These are phyloP conservation scores for Lyophyllum semitale DNA, from an alignment of 768 basidiomycete species.

Conservation along the genomic window DNA sequence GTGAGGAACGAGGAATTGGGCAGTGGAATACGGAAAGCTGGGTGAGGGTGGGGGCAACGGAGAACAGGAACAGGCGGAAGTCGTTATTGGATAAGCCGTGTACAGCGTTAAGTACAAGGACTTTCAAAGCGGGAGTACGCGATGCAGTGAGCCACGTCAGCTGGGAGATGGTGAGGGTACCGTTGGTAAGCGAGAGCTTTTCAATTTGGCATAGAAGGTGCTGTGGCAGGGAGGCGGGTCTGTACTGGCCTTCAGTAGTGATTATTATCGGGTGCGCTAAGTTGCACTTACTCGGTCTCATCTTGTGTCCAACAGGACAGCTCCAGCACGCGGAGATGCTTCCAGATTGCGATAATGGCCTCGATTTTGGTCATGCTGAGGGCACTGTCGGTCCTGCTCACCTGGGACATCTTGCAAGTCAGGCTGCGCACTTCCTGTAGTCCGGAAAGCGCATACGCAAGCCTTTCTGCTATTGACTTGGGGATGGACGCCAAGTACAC, in stretches of 20 bases:
- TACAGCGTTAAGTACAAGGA: too few species aligned
- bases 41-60: background rate
- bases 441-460: background rate
- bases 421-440: background rate
- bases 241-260: background rate
- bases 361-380: background rate
- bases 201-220: background rate
- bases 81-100: too few species aligned
- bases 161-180: background rate
- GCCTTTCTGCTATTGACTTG: too few species aligned
- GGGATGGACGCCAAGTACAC: background rate
- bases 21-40: background rate
- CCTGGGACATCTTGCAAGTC: too few species aligned
- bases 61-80: background rate
- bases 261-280: background rate
- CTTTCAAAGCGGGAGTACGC: background rate
- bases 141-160: background rate
- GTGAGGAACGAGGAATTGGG: background rate
- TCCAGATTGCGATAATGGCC: background rate
- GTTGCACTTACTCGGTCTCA: background rate
- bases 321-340: background rate
- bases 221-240: background rate
- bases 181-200: background rate
- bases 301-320: background rate
- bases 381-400: background rate